Conservation (phyloP, 129 eudicot species). For the Logfia minima region DNA sequence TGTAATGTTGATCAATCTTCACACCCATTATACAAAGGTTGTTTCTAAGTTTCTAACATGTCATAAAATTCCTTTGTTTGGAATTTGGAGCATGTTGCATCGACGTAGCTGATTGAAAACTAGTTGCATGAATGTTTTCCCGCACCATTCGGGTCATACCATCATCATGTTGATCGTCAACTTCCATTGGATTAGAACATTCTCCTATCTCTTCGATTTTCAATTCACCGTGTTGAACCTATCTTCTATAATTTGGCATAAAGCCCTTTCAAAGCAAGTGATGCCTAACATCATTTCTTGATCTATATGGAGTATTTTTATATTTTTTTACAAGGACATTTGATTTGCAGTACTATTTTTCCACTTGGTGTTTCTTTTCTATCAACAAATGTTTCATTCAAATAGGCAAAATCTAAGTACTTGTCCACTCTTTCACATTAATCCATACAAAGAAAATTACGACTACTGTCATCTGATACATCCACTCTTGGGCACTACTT, state of each 20-base stretch:
- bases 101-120: background rate
- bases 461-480: background rate
- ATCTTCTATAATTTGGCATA: background rate
- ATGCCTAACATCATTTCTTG: background rate
- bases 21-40: constrained; percentile 9
- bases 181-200: background rate
- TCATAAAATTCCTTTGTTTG: background rate
- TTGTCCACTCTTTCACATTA: background rate
- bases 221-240: background rate
- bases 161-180: background rate
- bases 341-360: background rate
- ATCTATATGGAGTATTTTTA: background rate
- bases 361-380: background rate
- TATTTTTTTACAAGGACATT: background rate
- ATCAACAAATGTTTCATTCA: background rate
- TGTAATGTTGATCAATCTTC: background rate
- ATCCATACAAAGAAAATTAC: background rate
- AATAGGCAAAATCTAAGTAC: background rate
- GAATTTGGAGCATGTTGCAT: background rate
- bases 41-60: background rate
- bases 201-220: no score
- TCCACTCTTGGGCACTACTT: background rate
- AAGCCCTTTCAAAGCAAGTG: background rate
- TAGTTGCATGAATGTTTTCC: background rate
- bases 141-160: constrained; percentile 1